Evolutionary conservation across 1,284 basidiomycete species (phyloP).

Genomic region (Sanguinoderma infundibulare): DNA sequence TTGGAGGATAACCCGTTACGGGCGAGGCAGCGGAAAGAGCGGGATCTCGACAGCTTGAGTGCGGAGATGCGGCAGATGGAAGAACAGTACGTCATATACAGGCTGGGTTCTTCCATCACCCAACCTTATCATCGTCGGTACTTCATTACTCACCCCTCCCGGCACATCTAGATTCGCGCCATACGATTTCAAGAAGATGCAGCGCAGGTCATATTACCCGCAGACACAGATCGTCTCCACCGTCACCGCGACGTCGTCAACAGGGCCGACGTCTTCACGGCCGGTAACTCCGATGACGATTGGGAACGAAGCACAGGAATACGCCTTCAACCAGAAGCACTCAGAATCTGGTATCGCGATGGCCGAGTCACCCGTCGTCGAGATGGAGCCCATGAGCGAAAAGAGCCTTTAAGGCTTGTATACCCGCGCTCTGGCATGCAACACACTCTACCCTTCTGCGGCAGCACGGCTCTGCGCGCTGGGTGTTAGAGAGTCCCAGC

Average conservation of each 20-base stretch:
- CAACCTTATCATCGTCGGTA: conserved; percentile 3
- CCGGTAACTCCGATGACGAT: conserved; percentile 49
- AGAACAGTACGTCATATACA: conserved; percentile 76
- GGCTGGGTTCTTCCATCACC: conserved; percentile 4
- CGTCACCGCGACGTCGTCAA: conserved; percentile 51
- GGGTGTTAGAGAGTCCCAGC: neutral
- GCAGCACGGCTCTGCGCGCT: neutral
- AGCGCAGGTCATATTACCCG: conserved; percentile 82
- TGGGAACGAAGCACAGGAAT: conserved; percentile 31
- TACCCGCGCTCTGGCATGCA: conserved; percentile 11
- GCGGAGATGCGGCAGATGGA: conserved; percentile 97
- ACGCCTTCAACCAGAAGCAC: conserved; percentile 32
- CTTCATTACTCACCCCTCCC: neutral
- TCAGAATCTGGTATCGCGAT: conserved; percentile 32
- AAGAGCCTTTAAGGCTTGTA: conserved; percentile 24
- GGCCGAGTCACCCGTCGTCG: conserved; percentile 23
- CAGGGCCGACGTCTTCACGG: conserved; percentile 46
- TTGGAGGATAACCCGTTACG: conserved; percentile 98
- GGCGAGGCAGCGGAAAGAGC: conserved; percentile 89
- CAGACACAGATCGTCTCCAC: conserved; percentile 63
- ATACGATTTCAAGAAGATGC: conserved; percentile 88
- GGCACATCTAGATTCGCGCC: conserved; percentile 52
- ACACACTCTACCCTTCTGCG: neutral
- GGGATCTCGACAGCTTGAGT: conserved; percentile 81
- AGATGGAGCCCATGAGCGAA: conserved; percentile 32